These are phyloP conservation scores for Calonectria montana DNA, from an alignment of 2,329 filamentous ascomycete species.

Conservation along the genomic window DNA sequence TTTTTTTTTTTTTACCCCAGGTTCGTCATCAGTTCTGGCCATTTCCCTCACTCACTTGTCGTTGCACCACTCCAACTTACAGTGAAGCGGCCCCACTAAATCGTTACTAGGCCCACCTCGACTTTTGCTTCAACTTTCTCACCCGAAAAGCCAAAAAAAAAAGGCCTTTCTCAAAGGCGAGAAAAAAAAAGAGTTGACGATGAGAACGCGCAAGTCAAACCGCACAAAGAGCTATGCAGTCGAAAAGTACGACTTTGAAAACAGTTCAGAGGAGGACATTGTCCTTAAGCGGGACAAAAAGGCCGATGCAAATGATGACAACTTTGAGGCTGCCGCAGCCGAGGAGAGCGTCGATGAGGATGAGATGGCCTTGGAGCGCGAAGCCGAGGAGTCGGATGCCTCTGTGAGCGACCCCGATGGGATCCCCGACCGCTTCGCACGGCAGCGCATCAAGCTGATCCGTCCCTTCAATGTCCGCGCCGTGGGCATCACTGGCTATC, in stretches of 20 bases:
- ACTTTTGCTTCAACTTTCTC: slow-evolving; percentile 1
- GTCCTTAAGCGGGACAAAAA: slow-evolving; percentile 34
- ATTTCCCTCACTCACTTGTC: neutral
- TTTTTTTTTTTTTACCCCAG: neutral
- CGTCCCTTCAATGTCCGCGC: slow-evolving; percentile 38
- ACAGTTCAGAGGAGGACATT: slow-evolving; percentile 45
- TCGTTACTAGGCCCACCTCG: neutral
- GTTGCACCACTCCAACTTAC: neutral
- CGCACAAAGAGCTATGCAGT: slow-evolving; percentile 48
- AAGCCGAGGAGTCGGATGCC: slow-evolving; percentile 44
- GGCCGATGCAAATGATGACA: slow-evolving; percentile 41
- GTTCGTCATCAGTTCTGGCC: neutral
- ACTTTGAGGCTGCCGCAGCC: slow-evolving; percentile 45
- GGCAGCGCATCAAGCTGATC: slow-evolving; percentile 40
- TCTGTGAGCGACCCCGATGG: slow-evolving; percentile 39
- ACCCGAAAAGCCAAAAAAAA: neutral
- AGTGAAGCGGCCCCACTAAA: slow-evolving; percentile 5
- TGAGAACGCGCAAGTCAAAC: slow-evolving; percentile 53
- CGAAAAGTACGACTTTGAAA: slow-evolving; percentile 51
- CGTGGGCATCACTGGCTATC: slow-evolving; percentile 38
- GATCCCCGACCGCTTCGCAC: slow-evolving; percentile 44
- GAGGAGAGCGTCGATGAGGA: slow-evolving; percentile 50
- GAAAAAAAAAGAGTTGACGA: slow-evolving; percentile 24
- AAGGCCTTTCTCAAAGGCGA: neutral
- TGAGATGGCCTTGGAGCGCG: slow-evolving; percentile 44